A percentile compares a stretch with the other conserved stretches of the same genome.
Evolutionary conservation across 805 yeast species (phyloP).

Genomic region (Scheffersomyces coipomensis): DNA sequence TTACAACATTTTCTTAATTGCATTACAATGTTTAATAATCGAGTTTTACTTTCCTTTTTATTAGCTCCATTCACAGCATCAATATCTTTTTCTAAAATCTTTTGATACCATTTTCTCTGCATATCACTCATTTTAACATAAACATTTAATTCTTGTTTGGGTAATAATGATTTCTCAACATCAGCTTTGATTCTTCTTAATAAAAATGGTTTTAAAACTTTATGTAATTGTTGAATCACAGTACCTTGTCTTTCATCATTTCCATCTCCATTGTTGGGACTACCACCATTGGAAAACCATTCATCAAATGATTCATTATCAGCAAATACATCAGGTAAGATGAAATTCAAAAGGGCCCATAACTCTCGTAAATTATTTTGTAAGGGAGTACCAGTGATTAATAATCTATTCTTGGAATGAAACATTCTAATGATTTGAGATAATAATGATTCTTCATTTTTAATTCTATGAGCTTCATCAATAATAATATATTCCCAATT

Average conservation of each 20-base stretch:
- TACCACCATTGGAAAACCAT: slow-evolving; percentile 54
- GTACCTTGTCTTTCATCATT: slow-evolving; percentile 39
- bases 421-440: slow-evolving; percentile 75
- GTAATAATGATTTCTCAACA: slow-evolving; percentile 76
- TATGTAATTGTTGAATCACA: slow-evolving; percentile 68
- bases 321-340: slow-evolving; percentile 75
- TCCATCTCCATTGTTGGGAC: slow-evolving; percentile 30
- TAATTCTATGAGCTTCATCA: slow-evolving; percentile 83
- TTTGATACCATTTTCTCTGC: slow-evolving; percentile 78
- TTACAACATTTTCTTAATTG: slow-evolving; percentile 83
- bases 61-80: slow-evolving; percentile 85
- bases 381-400: slow-evolving; percentile 81
- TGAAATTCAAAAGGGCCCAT: slow-evolving; percentile 77
- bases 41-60: slow-evolving; percentile 70
- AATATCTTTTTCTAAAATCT: slow-evolving; percentile 72
- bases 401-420: slow-evolving; percentile 64
- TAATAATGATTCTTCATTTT: slow-evolving; percentile 69
- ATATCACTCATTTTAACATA: slow-evolving; percentile 75
- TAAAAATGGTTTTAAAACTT: slow-evolving; percentile 72
- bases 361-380: slow-evolving; percentile 78
- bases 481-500: slow-evolving; percentile 76
- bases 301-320: slow-evolving; percentile 72
- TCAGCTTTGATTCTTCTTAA: slow-evolving; percentile 76
- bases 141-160: slow-evolving; percentile 71
- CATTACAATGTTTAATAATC: slow-evolving; percentile 78